phyloP scores from a whole-genome alignment of 164 flowering plant genomes.

The Vitis rotundifolia region DNA sequence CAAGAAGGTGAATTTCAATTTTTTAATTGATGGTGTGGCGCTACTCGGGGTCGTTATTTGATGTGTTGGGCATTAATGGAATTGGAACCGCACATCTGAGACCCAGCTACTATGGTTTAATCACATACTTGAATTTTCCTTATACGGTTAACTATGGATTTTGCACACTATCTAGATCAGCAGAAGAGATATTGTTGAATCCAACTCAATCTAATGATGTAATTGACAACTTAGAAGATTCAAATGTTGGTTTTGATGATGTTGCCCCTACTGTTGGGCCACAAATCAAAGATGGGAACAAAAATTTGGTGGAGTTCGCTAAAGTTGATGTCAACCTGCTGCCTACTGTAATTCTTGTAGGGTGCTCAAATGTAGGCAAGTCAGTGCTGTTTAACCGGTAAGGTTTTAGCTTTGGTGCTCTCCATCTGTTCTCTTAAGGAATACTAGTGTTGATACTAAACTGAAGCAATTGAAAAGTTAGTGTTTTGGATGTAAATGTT shows the following conservation, averaged over 20 bases:
- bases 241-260: conserved; percentile 4
- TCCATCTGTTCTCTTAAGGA: too few relatives aligned
- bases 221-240: conserved; percentile 4
- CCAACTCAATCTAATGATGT: background rate
- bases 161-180: conserved; percentile 2
- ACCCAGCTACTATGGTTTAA: background rate
- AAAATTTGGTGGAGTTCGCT: conserved; percentile 61
- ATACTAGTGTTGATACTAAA: background rate
- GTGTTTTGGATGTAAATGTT: background rate
- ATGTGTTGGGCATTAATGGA: background rate
- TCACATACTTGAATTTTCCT: background rate
- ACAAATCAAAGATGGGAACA: conserved; percentile 10
- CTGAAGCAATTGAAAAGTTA: background rate
- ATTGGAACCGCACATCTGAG: background rate
- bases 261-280: background rate
- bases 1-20: too few relatives aligned
- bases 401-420: conserved; percentile 6
- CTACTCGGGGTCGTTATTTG: background rate
- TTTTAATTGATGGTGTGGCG: background rate
- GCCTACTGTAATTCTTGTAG: conserved; percentile 79
- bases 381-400: conserved; percentile 94
- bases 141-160: background rate
- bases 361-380: conserved; percentile 98
- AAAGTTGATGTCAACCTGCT: conserved; percentile 60
- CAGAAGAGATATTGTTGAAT: background rate